phyloP scores from a whole-genome alignment of 2,329 filamentous ascomycete species.

The Gaeumannomyces sp. region DNA sequence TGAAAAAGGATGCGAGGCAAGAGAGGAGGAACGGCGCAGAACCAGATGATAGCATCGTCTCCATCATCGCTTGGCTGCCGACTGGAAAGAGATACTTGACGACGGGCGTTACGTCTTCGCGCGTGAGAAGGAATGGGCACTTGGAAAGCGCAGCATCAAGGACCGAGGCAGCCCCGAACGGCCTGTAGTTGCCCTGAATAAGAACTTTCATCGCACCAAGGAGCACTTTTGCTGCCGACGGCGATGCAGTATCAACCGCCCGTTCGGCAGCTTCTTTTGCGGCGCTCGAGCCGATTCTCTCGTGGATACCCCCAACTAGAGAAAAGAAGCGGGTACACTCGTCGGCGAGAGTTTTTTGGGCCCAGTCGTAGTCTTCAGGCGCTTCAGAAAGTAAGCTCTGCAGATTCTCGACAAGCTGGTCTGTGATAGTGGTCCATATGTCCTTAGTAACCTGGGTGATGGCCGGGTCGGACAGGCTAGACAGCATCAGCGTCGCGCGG shows the following conservation, averaged over 20 bases:
- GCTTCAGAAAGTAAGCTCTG: constrained; percentile 74
- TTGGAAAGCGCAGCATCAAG: constrained; percentile 35
- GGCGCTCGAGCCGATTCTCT: background rate
- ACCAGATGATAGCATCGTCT: constrained; percentile 57
- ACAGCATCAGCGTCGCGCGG: constrained; percentile 40
- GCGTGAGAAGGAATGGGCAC: constrained; percentile 35
- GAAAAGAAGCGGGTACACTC: constrained; percentile 64
- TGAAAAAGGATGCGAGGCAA: constrained; percentile 52
- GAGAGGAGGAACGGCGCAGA: constrained; percentile 62
- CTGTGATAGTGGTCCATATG: constrained; percentile 59
- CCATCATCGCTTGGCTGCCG: constrained; percentile 51
- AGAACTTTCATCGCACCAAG: constrained; percentile 35
- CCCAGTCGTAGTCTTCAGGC: constrained; percentile 67
- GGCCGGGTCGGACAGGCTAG: constrained; percentile 33
- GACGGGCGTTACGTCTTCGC: constrained; percentile 21
- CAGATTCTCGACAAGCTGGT: constrained; percentile 58
- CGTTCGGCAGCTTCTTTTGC: constrained; percentile 10
- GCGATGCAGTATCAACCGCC: constrained; percentile 23
- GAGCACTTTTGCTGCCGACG: constrained; percentile 28
- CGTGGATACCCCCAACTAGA: constrained; percentile 40
- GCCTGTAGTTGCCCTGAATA: constrained; percentile 47
- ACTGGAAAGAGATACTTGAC: constrained; percentile 38
- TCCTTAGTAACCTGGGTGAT: constrained; percentile 43
- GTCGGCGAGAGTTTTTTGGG: constrained; percentile 62
- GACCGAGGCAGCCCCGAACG: constrained; percentile 46